Evolutionary conservation across 257 asterid genomes (phyloP), one percentile per base, ranked within the genome.

Genomic region (Henckelia pumila): DNA sequence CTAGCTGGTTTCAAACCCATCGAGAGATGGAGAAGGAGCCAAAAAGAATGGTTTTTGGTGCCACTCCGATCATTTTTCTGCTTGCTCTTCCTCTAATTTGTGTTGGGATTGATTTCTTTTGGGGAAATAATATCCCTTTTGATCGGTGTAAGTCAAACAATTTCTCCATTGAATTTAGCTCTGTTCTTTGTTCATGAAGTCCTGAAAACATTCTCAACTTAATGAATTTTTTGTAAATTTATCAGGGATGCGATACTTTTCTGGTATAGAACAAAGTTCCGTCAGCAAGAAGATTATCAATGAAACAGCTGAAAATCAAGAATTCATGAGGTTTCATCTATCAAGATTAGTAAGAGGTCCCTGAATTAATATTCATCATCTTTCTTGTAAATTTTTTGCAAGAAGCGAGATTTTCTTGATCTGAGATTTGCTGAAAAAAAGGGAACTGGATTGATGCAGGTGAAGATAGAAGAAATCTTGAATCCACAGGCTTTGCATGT

Each of bases 401-500:
- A 35, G 25, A 16, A 22, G 3, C 9, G 1, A 37, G 6, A 11
- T 64, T 17, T 19, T 47, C 49, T 63, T 17, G 22, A 21, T 14
- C 55, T 47, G 55, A 21, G 55, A 47, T 16, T 17, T 16, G 55
- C 50, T 40, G 50, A 40, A 11, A 11, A 40, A 11, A 40, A 11
- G n/a, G 3, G n/a, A 13, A 11, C 6, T 57, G 8, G 7, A 35
- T 13, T 14, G 40, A 23, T 57, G 68, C 74, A 82, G 86, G 82
- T 23, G 66, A 73, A 9, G 64, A 82, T 37, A 49, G 67, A 66
- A 33, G 50, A 23, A 32, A 64, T 22, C 69, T 76, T 40, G 77
- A 82, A 65, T 50, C 71, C 28, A 78, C 71, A 14, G 81, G 81
- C 30, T 82, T 76, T 68, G 76, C 79, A 26, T 69, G 71, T 60